Evolutionary conservation across 257 asterid species (phyloP), one percentile per base, ranked within the genome.

Genomic region (Haberlea rhodopensis): DNA sequence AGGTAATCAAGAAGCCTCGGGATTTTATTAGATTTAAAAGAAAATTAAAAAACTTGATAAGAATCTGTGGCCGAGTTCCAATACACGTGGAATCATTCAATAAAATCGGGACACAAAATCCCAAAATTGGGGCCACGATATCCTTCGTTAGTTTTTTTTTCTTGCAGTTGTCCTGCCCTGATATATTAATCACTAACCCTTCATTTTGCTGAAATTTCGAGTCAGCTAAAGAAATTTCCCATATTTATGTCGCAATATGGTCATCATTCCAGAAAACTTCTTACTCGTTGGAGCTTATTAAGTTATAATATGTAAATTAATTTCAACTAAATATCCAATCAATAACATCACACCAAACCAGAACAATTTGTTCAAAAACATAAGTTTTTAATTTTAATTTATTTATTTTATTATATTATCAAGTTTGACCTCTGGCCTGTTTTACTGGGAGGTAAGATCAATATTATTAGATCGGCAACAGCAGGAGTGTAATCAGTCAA

Each of bases 61-160:
- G 61, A 62, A 66, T 48, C 57, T 37, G 26, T 37, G 66, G 70
- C 53, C 23, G 40, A 8, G 19, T 9, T 28, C n/a, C 67, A n/a
- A 57, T 53, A 54, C 51, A 43, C 70, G 57, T 59, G 61, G 73
- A 65, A 55, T 48, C 27, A 34, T 34, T 73, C 69, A 60, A 64
- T 78, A 69, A 77, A 77, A 51, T n/a, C 67, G 43, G 57, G 67
- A 60, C 22, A 22, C 58, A 6, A 62, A 48, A 73, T 55, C 46
- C 65, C 60, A 20, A 16, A 27, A 31, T 54, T 11, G 40, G 31
- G 49, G 51, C 43, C 43, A 48, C 52, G 4, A 25, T 5, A 24
- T 29, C 43, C 48, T 53, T 53, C 5, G 27, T 20, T 40, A 26
- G n/a, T n/a, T n/a, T n/a, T n/a, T n/a, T n/a, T n/a, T n/a, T n/a